phyloP scores from a whole-genome alignment of 129 eudicot species.

The Artemisia annua region DNA sequence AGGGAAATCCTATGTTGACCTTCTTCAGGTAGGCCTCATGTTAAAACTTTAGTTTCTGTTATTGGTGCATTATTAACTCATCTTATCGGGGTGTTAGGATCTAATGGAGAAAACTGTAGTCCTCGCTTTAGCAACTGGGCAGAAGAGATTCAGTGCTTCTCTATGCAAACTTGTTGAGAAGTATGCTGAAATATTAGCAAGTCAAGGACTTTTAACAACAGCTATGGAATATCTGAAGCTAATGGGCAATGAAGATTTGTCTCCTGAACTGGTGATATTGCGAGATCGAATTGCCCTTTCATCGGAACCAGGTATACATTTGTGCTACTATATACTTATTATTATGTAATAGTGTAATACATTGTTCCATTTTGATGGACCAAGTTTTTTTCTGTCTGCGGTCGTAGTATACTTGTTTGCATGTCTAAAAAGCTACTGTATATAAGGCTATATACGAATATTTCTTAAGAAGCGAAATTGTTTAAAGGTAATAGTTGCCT shows the following conservation, averaged over 20 bases:
- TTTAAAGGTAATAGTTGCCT: no score
- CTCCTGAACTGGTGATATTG: constrained; percentile 79
- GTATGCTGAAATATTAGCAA: constrained; percentile 89
- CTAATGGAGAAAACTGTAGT: constrained; percentile 96
- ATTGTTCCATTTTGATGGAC: no score
- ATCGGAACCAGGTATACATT: constrained; percentile 62
- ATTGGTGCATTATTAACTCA: constrained; percentile 6
- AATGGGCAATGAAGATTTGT: constrained; percentile 73
- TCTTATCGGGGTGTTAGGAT: constrained; percentile 44
- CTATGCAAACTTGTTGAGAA: constrained; percentile 90
- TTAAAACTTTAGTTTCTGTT: constrained; percentile 17
- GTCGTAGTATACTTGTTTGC: no score
- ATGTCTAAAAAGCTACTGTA: no score
- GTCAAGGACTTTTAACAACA: constrained; percentile 86
- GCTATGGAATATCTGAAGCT: constrained; percentile 84
- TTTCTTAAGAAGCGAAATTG: no score
- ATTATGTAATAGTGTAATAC: background rate
- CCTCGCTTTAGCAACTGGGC: constrained; percentile 86
- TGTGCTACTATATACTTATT: background rate
- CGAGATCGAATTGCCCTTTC: constrained; percentile 78
- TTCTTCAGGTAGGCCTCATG: constrained; percentile 63
- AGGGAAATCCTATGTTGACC: constrained; percentile 73
- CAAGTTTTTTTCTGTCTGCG: no score
- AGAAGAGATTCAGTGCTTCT: constrained; percentile 81
- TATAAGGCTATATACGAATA: no score